Conservation (phyloP, 177 flowering plant genomes). For the Vitis hybrid region DNA sequence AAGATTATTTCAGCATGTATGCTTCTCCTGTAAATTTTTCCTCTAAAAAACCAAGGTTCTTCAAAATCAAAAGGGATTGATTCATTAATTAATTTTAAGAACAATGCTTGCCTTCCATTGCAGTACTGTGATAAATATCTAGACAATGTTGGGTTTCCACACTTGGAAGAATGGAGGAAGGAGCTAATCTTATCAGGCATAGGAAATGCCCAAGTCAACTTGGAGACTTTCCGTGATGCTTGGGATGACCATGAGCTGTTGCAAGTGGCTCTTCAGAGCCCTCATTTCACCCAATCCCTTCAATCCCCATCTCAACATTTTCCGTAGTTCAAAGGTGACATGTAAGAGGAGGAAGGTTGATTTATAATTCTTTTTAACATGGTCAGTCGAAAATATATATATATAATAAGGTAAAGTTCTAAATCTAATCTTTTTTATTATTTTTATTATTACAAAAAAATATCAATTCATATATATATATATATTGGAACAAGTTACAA, state of each 20-base stretch:
- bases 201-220: slow-evolving; percentile 38
- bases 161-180: slow-evolving; percentile 81
- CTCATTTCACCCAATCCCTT: slow-evolving; percentile 54
- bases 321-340: neutral
- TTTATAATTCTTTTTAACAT: too few relatives aligned
- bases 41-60: too few relatives aligned
- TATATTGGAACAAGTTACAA: too few relatives aligned
- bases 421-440: too few relatives aligned
- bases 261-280: slow-evolving; percentile 53
- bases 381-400: too few relatives aligned
- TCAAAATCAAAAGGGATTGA: too few relatives aligned
- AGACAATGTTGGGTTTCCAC: slow-evolving; percentile 65
- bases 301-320: neutral
- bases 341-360: too few relatives aligned
- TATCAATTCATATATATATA: too few relatives aligned
- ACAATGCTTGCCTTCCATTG: neutral
- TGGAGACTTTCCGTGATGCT: slow-evolving; percentile 71
- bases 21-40: too few relatives aligned
- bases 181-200: slow-evolving; percentile 52
- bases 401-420: too few relatives aligned
- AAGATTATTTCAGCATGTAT: neutral
- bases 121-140: slow-evolving; percentile 79
- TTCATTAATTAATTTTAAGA: too few relatives aligned
- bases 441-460: too few relatives aligned
- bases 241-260: slow-evolving; percentile 69